phyloP scores from a whole-genome alignment of 148 eudicot species.

The Linanthus parryae region DNA sequence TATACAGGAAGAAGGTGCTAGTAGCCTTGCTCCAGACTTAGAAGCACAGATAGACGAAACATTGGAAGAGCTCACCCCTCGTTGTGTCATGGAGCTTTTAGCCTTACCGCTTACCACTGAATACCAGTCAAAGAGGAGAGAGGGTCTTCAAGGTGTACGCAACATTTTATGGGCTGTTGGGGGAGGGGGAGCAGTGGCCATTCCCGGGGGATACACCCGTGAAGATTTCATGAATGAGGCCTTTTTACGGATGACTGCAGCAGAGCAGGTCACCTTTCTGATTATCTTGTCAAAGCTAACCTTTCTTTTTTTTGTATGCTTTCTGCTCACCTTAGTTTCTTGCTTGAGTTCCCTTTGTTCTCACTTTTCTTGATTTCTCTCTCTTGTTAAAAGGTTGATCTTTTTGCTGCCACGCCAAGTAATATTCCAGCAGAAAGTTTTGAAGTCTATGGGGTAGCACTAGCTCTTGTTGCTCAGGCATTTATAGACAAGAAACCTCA shows the following conservation, averaged over 20 bases:
- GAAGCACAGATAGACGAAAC: constrained; percentile 95
- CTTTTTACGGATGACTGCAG: constrained; percentile 80
- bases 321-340: background rate
- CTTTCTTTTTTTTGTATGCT: background rate
- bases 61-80: constrained; percentile 91
- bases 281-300: constrained; percentile 6
- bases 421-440: constrained; percentile 92
- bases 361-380: background rate
- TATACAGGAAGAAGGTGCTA: constrained; percentile 93
- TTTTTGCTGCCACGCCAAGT: constrained; percentile 80
- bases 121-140: constrained; percentile 57
- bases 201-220: constrained; percentile 88
- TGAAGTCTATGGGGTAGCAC: constrained; percentile 93
- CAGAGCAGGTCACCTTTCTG: constrained; percentile 66
- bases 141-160: constrained; percentile 95
- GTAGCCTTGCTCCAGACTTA: constrained; percentile 92
- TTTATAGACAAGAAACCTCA: constrained; percentile 81
- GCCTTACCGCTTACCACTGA: constrained; percentile 71
- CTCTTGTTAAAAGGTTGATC: constrained; percentile 56
- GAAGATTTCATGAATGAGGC: constrained; percentile 96
- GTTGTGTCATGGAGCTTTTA: constrained; percentile 85
- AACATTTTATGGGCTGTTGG: constrained; percentile 97
- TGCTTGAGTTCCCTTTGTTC: background rate
- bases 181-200: constrained; percentile 95
- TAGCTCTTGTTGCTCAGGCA: constrained; percentile 95